Evolutionary conservation across 2,329 filamentous ascomycete species (phyloP), one percentile per base, ranked within the genome.

Genomic region (Fusarium chlamydosporum): DNA sequence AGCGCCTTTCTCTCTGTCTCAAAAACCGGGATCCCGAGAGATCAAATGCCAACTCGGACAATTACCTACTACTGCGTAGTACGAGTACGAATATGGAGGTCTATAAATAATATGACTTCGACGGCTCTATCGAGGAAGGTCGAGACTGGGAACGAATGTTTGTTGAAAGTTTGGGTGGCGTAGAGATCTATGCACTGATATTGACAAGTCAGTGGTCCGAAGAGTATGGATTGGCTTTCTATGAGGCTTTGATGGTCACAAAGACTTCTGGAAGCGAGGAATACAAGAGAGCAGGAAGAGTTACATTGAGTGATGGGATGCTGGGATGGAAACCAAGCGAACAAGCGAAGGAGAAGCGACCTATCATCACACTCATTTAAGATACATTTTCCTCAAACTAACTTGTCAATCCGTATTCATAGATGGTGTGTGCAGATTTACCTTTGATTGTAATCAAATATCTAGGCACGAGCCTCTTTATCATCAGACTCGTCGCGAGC

Each of bases 331-430:
- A 7, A 10, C 42, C 10, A 2, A 23, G 62, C 7, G 31, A 33
- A 7, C 16, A 57, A 4, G 1, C 4, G 1, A 15, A 16, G 10
- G 38, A 37, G 1, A 34, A 51, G 4, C 2, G 35, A 18, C 61
- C 61, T 0, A 3, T 51, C 8, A 26, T 64, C 0, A 63, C 51
- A 2, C 51, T 64, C 13, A 27, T 64, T 4, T 63, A 6, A 33
- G n/a, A 18, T 10, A n/a, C n/a, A n/a, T n/a, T n/a, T 23, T 23
- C 4, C 23, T 23, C 23, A 23, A 23, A 23, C 5, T 6, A 23
- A 23, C 23, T 23, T 23, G 23, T 6, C 23, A 23, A 23, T 6
- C 23, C 23, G 23, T 23, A 23, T 6, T 23, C 23, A 23, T 23
- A 23, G 23, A 23, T 23, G 23, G 23, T 23, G 23, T 23, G 23